phyloP scores from a whole-genome alignment of 306 rosid species.

The Fagus crenata region DNA sequence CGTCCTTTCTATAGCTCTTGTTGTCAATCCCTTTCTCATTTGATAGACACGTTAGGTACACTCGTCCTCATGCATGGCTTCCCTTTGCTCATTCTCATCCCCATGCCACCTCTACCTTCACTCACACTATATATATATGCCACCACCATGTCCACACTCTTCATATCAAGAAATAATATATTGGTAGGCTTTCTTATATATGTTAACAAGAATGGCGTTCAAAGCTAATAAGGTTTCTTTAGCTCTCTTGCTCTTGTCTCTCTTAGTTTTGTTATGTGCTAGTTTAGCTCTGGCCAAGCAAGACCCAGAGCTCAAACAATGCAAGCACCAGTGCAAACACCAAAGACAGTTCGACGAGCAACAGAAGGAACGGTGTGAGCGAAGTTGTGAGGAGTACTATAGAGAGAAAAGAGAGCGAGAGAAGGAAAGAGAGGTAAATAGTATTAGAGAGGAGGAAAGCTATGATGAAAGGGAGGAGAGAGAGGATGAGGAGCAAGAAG shows the following conservation, averaged over 20 bases:
- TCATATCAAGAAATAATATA: neutral
- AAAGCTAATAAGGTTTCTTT: constrained; percentile 29
- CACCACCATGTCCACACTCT: neutral
- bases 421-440: constrained; percentile 4
- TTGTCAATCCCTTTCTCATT: neutral
- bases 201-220: constrained; percentile 14
- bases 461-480: neutral
- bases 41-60: constrained; percentile 33
- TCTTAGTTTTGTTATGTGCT: constrained; percentile 15
- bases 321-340: constrained; percentile 56
- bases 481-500: constrained; percentile 2
- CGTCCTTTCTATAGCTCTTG: neutral
- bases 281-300: constrained; percentile 7
- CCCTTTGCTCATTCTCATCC: no score
- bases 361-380: constrained; percentile 33
- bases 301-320: constrained; percentile 48
- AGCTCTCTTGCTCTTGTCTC: constrained; percentile 21
- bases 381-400: constrained; percentile 38
- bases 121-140: no score
- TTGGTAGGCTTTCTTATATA: neutral
- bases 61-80: no score
- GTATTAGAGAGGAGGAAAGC: neutral
- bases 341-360: constrained; percentile 28
- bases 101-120: no score
- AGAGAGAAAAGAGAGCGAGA: constrained; percentile 39